Evolutionary conservation across 2,329 filamentous ascomycete genomes (phyloP).

Genomic region (Endothia cerciana): DNA sequence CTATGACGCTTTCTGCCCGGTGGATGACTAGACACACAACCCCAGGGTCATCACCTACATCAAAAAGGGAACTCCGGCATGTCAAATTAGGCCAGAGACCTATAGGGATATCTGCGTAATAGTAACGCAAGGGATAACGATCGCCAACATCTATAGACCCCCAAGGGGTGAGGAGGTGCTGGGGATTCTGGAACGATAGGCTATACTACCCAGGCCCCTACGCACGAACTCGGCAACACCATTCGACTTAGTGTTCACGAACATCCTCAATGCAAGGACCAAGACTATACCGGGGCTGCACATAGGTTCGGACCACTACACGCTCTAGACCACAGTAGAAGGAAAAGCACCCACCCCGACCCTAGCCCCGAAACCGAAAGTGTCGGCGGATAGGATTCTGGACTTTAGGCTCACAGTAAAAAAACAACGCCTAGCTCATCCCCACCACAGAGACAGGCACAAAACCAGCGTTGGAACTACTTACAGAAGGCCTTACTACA

Average conservation of each 20-base stretch:
- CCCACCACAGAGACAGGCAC: not conserved
- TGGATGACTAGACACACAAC: too few relatives aligned
- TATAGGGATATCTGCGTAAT: too few relatives aligned
- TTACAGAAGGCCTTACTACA: fast-evolving
- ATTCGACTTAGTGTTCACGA: not conserved
- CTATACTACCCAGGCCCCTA: too few relatives aligned
- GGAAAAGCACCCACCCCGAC: not conserved
- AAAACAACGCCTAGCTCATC: not conserved
- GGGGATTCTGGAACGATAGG: too few relatives aligned
- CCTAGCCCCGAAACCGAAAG: not conserved
- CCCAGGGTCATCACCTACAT: too few relatives aligned
- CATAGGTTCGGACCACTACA: not conserved
- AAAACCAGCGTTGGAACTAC: fast-evolving
- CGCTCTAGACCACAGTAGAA: not conserved
- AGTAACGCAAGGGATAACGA: too few relatives aligned
- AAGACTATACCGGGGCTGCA: not conserved
- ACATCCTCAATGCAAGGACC: not conserved
- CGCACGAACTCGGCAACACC: not conserved
- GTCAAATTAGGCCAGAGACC: too few relatives aligned
- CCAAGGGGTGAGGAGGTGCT: too few relatives aligned
- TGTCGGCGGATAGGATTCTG: not conserved
- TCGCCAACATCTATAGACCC: too few relatives aligned
- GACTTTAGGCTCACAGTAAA: not conserved
- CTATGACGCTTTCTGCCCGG: too few relatives aligned
- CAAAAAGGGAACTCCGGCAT: too few relatives aligned